Evolutionary conservation across 2,329 filamentous ascomycete genomes (phyloP).

Genomic region (Fusarium sp.): DNA sequence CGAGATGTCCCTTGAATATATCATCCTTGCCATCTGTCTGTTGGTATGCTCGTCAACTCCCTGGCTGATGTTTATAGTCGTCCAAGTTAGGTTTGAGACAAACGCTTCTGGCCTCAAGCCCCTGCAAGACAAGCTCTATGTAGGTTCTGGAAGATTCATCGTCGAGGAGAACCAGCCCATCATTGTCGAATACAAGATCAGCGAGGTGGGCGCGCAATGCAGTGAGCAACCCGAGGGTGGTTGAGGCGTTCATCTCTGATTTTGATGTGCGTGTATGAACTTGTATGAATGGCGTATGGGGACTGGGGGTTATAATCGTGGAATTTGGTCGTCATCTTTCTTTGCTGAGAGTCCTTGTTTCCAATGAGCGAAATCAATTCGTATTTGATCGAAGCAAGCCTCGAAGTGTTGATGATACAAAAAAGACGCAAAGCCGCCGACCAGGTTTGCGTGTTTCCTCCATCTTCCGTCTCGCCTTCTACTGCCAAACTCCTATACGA

Average conservation of each 20-base stretch:
- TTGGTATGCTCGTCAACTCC: background rate
- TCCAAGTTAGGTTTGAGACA: conserved; percentile 54
- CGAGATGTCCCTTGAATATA: background rate
- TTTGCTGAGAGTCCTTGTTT: conserved; percentile 9
- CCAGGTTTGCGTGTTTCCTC: conserved; percentile 15
- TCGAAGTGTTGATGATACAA: conserved; percentile 27
- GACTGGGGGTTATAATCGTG: background rate
- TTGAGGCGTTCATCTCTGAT: conserved; percentile 7
- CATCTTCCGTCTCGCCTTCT: conserved; percentile 17
- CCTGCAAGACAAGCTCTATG: conserved; percentile 55
- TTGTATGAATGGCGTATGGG: background rate
- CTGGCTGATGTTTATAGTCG: conserved; percentile 44
- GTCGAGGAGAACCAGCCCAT: conserved; percentile 49
- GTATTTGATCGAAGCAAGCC: conserved; percentile 29
- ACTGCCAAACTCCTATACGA: conserved; percentile 26
- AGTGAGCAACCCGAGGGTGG: conserved; percentile 13
- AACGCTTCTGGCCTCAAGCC: conserved; percentile 50
- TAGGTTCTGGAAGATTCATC: conserved; percentile 56
- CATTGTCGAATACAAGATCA: conserved; percentile 58
- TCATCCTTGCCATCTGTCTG: background rate
- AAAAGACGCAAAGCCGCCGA: conserved; percentile 18
- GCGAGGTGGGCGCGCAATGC: conserved; percentile 50
- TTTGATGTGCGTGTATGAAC: background rate
- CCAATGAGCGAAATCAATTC: conserved; percentile 39
- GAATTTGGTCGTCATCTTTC: background rate